A percentile compares a stretch with the other conserved stretches of the same genome.
Evolutionary conservation across 306 rosid genomes (phyloP).

Genomic region (Lathyrus sativus): DNA sequence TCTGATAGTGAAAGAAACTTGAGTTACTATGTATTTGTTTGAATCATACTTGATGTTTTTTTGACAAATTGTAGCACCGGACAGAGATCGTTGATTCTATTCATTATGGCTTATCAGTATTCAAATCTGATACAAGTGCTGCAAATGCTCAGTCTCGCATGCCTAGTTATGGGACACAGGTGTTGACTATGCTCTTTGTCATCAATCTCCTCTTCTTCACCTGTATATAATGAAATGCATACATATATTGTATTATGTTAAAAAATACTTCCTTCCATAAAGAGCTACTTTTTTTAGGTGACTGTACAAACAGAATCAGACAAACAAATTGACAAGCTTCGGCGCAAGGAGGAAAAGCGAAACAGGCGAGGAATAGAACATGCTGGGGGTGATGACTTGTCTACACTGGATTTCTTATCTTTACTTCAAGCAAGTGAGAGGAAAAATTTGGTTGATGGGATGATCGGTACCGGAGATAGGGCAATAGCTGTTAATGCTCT

Average conservation of each 20-base stretch:
- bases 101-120: slow-evolving; percentile 65
- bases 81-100: slow-evolving; percentile 80
- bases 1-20: slow-evolving; percentile 11
- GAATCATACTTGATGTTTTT: slow-evolving; percentile 10
- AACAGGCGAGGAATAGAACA: slow-evolving; percentile 74
- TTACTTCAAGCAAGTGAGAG: slow-evolving; percentile 86
- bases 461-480: slow-evolving; percentile 72
- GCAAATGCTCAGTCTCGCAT: slow-evolving; percentile 79
- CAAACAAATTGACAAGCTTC: slow-evolving; percentile 88
- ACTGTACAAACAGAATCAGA: slow-evolving; percentile 92
- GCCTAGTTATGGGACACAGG: slow-evolving; percentile 99
- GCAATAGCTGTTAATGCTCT: slow-evolving; percentile 72
- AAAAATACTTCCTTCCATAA: slow-evolving; percentile 16
- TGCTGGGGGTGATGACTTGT: slow-evolving; percentile 67
- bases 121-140: slow-evolving; percentile 74
- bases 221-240: slow-evolving; percentile 15
- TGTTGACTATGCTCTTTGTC: slow-evolving; percentile 36
- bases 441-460: slow-evolving; percentile 68
- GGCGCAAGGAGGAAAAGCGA: slow-evolving; percentile 95
- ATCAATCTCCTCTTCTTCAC: slow-evolving; percentile 30
- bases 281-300: slow-evolving; percentile 53
- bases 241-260: slow-evolving; percentile 18
- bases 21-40: slow-evolving; percentile 32
- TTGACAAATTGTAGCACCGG: slow-evolving; percentile 63
- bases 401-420: slow-evolving; percentile 69